Evolutionary conservation across 2,329 filamentous ascomycete species (phyloP), one percentile per base, ranked within the genome.

Genomic region (Hymenotorrendiella dingleyae): DNA sequence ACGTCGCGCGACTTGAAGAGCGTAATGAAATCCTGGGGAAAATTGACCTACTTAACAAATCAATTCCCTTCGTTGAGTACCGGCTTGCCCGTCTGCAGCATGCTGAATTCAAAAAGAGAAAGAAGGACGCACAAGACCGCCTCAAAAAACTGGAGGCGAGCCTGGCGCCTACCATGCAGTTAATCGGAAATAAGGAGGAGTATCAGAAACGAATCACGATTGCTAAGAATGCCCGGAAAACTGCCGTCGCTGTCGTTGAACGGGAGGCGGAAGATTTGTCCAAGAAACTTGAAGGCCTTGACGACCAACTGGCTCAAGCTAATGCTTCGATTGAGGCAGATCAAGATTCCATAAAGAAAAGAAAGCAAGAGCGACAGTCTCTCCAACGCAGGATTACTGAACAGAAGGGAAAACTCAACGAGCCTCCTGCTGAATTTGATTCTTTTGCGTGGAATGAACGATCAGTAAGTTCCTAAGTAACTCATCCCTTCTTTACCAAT

Each of bases 1-100:
- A 96, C 56, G 89, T 97, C 19, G 83, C 94, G 54, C 81, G 86
- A 50, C 74, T 93, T 57, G 78, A 79, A 36, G 84, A 97, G 61
- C 78, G 89, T 44, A 77, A 83, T 42, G 72, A 78, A 40, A 78
- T 89, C 37, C 70, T 83, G 55, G 67, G 76, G 40, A 77, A 75
- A 43, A 72, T 91, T 4, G 67, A 74, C 20, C 70, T 83, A 35
- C 70, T 95, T 34, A 71, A 84, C 50, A 75, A 74, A 26, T 74
- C 78, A 20, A 74, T 81, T 28, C 78, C 84, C 0, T 68, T 89
- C 27, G 73, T 84, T 16, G 69, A 76, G 48, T 91, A 86, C 57
- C 70, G 69, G 23, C 68, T 76, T 22, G 69, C 78, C 1, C 73
- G 74, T 34, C 52, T 60, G 1, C 65, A 67, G 5, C 65, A 73